Percentiles rank a stretch among this genome's conserved stretches.
phyloP scores from a whole-genome alignment of 192 early-diverging fungal species.

The Cladochytrium replicatum region DNA sequence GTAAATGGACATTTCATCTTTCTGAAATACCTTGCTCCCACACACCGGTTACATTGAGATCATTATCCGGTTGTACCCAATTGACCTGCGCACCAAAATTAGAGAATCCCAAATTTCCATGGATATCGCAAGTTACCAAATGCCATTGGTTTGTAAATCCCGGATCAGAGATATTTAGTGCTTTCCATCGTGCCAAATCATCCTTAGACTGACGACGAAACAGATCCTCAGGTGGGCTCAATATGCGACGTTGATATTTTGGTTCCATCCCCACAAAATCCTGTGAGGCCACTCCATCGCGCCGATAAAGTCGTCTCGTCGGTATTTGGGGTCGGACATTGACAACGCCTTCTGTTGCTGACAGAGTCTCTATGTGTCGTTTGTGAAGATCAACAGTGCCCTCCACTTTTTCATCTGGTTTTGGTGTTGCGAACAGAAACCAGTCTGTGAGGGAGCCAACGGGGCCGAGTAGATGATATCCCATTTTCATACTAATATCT shows the following conservation, averaged over 20 bases:
- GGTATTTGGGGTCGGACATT: no score
- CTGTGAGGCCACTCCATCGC: background rate
- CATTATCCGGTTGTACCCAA: conserved; percentile 47
- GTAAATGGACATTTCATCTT: background rate
- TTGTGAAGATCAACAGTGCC: background rate
- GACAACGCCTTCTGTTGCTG: background rate
- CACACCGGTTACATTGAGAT: conserved; percentile 87
- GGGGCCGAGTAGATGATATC: conserved; percentile 32
- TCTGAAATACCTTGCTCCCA: conserved; percentile 64
- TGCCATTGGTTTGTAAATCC: conserved; percentile 74
- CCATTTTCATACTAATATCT: conserved; percentile 5
- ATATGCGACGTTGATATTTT: background rate
- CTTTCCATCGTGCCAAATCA: conserved; percentile 12
- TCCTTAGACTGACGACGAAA: conserved; percentile 29
- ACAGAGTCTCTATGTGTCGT: background rate
- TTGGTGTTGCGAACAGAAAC: conserved; percentile 50
- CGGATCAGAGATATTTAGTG: conserved; percentile 58
- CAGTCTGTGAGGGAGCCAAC: conserved; percentile 60
- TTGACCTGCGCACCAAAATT: conserved; percentile 36
- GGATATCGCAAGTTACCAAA: conserved; percentile 42
- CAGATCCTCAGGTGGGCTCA: background rate
- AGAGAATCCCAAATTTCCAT: background rate
- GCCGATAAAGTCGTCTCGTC: no score
- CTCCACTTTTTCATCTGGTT: background rate
- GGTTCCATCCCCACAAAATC: background rate